These are phyloP conservation scores for Selaginella tamariscina DNA, from an alignment of 75 land plant genomes.

Conservation along the genomic window DNA sequence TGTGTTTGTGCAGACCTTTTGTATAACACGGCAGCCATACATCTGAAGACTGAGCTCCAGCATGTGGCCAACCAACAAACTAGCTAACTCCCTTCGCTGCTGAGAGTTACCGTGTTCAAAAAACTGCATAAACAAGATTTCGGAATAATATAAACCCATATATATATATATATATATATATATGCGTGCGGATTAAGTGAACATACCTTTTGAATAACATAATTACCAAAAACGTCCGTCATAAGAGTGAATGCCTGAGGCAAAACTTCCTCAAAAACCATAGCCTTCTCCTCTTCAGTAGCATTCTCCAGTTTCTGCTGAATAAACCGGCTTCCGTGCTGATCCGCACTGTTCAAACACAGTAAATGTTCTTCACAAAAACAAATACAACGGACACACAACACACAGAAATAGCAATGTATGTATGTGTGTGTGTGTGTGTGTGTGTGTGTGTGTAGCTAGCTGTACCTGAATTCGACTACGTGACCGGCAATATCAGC, in stretches of 20 bases:
- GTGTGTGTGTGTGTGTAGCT: not conserved
- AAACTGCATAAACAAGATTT: conserved; percentile 36
- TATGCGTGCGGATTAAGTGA: not conserved
- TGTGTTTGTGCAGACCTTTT: too few relatives aligned
- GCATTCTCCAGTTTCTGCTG: conserved; percentile 94
- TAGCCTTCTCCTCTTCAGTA: conserved; percentile 63
- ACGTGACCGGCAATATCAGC: conserved; percentile 84
- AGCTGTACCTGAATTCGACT: conserved; percentile 76
- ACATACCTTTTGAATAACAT: conserved; percentile 87
- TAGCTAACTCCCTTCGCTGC: conserved; percentile 70
- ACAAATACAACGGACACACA: not conserved
- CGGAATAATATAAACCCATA: not conserved
- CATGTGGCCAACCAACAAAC: conserved; percentile 59
- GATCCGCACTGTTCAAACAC: conserved; percentile 60
- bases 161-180: not conserved
- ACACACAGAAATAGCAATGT: not conserved
- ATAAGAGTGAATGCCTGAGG: conserved; percentile 78
- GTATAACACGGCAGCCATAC: conserved; percentile 96
- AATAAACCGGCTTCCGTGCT: conserved; percentile 95
- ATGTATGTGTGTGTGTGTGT: not conserved
- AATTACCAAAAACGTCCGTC: conserved; percentile 99
- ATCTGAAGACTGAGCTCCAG: conserved; percentile 79
- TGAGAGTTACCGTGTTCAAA: conserved; percentile 82
- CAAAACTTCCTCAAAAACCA: conserved; percentile 74
- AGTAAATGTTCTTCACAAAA: not conserved